Base-by-base conservation (phyloP, 768 basidiomycete genomes). In the Boletus rufocinnamomeus region DNA sequence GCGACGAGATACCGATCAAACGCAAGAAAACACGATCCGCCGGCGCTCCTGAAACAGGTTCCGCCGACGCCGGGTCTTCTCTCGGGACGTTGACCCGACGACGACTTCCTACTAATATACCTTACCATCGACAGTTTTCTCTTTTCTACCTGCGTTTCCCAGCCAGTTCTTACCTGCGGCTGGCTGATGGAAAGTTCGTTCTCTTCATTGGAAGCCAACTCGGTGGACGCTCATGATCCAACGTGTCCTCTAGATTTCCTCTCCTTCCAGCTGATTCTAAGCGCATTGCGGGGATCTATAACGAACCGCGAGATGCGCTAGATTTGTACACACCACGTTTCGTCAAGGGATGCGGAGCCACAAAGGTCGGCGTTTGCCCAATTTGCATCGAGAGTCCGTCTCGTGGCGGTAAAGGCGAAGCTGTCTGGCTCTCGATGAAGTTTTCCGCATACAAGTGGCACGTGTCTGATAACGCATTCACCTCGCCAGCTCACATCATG, bases 361-460 rank as follows among this genome's bases (percentile, higher is more conserved):
- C 82, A 3, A 93, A 93, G 73, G 81, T 86, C 0, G 91, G 90
- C 2, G 68, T 91, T 37, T 93, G 91, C 63, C 91, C 91, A 0
- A 81, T 93, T 50, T 93, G 91, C 65, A 69, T 83, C 43, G 90
- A 91, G 70, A 70, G 77, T 38, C 69, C 66, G 4, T 74, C 73
- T 23, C 81, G 90, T 10, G 88, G 88, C 1, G 91, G 90, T 0
- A 81, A 81, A 55, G 82, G 82, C 3, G 83, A 82, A 64, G 78
- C 79, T 40, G 59, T 87, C 28, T 93, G 91, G 91, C 72, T 91
- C 35, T 82, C 84, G 2, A 91, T 85, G 83, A 91, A 91, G 63
- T 86, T 88, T 66, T 88, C 86, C 16, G 90, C 90, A 21, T 91
- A 85, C 77, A 91, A 92, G 89, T 91, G 76, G 88, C 86, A 58